Evolutionary conservation across 257 asterid species (phyloP), one percentile per base, ranked within the genome.

Genomic region (Oldenlandia corymbosa): DNA sequence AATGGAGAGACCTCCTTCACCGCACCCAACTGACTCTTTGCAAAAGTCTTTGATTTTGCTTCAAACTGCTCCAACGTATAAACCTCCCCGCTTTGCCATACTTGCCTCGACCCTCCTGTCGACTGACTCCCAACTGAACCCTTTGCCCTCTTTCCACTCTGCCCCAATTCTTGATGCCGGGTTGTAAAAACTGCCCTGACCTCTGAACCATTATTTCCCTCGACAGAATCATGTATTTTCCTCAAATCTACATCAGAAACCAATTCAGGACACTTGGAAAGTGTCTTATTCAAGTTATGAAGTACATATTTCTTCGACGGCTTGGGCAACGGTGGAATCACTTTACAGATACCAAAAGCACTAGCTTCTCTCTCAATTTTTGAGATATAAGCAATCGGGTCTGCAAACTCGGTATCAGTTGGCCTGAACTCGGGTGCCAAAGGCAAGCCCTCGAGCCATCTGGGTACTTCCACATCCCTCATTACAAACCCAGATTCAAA

Each of bases 81-180:
- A 71, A 78, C 81, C 73, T 90, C 94, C 77, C 99, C 99, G 77
- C 99, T 93, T 68, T 93, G 96, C 99, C 99, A 93, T 50, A 93
- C 99, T 78, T 93, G 95, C 71, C 79, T 93, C 63, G 77, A 77
- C 49, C 79, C 84, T 49, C 81, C 84, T 14, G 63, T 61, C 6
- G 72, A 69, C 32, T 68, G 76, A 66, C 69, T 82, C 47, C 69
- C 83, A 58, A n/a, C 71, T 37, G 17, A 53, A 41, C 73, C 86
- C 70, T 83, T 88, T 65, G 13, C 67, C 73, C 52, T 87, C 79
- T 81, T 90, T 57, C 75, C 84, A 71, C 68, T 77, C 69, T 71
- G 77, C 20, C 99, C 97, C 77, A 93, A 76, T 78, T 93, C 96
- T 72, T 93, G 99, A 60, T 86, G 93, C 68, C 99, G 74, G 2